phyloP scores from a whole-genome alignment of 2,329 filamentous ascomycete species.

The Drechslerella coelobrocha region DNA sequence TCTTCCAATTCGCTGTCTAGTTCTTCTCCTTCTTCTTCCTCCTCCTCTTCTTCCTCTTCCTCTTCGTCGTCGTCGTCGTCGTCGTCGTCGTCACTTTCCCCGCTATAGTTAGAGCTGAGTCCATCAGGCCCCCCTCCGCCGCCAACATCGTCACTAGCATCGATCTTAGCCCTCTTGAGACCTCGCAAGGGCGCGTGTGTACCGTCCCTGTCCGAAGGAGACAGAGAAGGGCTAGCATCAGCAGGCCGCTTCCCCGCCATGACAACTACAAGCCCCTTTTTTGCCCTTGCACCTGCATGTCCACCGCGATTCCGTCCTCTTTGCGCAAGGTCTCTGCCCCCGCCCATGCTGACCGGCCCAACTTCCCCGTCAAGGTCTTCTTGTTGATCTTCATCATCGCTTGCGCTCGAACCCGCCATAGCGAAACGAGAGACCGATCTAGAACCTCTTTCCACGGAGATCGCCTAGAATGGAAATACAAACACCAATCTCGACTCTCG shows the following conservation, averaged over 20 bases:
- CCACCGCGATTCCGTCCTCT: conserved; percentile 6
- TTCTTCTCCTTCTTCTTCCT: neutral
- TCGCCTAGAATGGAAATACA: neutral
- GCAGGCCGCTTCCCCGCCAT: conserved; percentile 38
- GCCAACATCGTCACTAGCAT: neutral
- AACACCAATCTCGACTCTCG: too few relatives aligned
- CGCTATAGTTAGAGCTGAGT: too few relatives aligned
- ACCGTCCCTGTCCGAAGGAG: conserved; percentile 1
- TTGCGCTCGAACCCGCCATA: conserved; percentile 8
- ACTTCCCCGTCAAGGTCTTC: conserved; percentile 6
- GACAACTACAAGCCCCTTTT: conserved; percentile 14
- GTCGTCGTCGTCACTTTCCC: conserved; percentile 10
- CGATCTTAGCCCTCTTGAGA: conserved; percentile 6
- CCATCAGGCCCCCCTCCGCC: neutral
- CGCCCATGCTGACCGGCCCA: neutral
- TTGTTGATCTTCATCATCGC: conserved; percentile 8
- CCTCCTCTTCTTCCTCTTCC: conserved; percentile 12
- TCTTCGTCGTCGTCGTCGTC: neutral
- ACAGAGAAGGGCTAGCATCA: neutral
- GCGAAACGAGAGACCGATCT: too few relatives aligned
- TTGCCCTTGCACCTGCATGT: conserved; percentile 9
- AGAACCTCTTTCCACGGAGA: neutral
- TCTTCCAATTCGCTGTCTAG: neutral
- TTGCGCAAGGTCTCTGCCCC: conserved; percentile 10
- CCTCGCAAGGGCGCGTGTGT: neutral